phyloP scores from a whole-genome alignment of 2,329 filamentous ascomycete genomes.

The Aspergillus texensis region DNA sequence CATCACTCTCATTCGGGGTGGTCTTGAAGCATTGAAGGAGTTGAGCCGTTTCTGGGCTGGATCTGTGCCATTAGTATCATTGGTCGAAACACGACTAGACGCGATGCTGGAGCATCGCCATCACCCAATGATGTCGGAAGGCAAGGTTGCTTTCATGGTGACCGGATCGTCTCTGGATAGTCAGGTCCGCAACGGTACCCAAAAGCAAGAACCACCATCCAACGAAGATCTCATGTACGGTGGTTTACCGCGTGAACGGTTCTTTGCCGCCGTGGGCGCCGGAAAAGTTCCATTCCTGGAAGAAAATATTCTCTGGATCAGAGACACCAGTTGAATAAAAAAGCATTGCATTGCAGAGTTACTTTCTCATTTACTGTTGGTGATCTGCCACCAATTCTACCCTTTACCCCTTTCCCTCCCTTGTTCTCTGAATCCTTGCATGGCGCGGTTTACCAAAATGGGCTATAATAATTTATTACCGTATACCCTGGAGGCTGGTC shows the following conservation, averaged over 20 bases:
- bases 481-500: slow-evolving; percentile 5
- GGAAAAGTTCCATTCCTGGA: slow-evolving; percentile 28
- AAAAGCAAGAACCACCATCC: slow-evolving; percentile 20
- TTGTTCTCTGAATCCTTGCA: not conserved
- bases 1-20: slow-evolving; percentile 58
- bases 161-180: slow-evolving; percentile 42
- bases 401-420: not conserved
- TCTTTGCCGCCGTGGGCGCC: slow-evolving; percentile 36
- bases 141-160: slow-evolving; percentile 42
- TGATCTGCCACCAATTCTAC: not conserved
- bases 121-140: slow-evolving; percentile 35
- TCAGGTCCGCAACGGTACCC: slow-evolving; percentile 33
- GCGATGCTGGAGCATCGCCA: slow-evolving; percentile 44
- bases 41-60: slow-evolving; percentile 64
- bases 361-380: not conserved
- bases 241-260: slow-evolving; percentile 30
- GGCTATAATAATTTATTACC: not conserved
- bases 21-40: slow-evolving; percentile 58
- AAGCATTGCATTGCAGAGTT: not conserved
- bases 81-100: slow-evolving; percentile 52
- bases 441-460: slow-evolving; percentile 16
- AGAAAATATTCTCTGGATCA: slow-evolving; percentile 33
- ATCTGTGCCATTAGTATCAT: slow-evolving; percentile 54
- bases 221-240: slow-evolving; percentile 50
- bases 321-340: slow-evolving; percentile 16